Base-by-base conservation (phyloP, 495 filamentous ascomycete genomes). In the Parathielavia hyrcaniae region DNA sequence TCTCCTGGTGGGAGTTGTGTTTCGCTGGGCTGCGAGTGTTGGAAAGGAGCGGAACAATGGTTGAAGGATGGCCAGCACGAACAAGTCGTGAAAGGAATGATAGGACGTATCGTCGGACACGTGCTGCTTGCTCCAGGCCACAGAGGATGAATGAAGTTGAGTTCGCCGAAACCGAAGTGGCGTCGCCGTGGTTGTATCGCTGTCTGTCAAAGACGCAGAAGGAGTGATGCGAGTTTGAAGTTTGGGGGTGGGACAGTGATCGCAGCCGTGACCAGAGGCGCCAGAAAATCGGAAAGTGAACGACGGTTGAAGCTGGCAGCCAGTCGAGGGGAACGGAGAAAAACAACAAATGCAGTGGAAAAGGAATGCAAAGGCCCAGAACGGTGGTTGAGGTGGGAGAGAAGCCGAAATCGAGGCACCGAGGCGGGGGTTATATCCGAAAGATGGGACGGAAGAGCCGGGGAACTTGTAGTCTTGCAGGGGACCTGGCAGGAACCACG, bases 261-360 rank as follows among this genome's bases (percentile, higher is more conserved):
- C 50, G 32, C 38, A 53, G 30, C 30, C 47, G 46, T 47, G 47
- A 61, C 45, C 40, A 41, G 44, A 58, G 30, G 46, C 55, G 53
- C 48, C 44, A 55, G 61, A 67, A 20, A 57, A 58, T 66, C 61
- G 61, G 53, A 57, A 50, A 35, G 52, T 55, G 55, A 48, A 53
- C 53, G 57, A 64, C 62, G 67, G 59, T 72, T 69, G 71, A 71
- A 64, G 64, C 71, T 77, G 66, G 74, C 72, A 64, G 73, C 72
- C 70, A 53, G 52, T 54, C 63, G 63, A 68, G 60, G 53, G 1
- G 61, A 62, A 67, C 32, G 52, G 46, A 63, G 51, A 49, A 36
- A 53, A 32, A 53, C n/a, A 39, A 20, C 19, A 58, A 39, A 11
- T 12, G 41, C 20, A 8, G 49, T 5, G n/a, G 34, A 19, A 63